Conservation (phyloP, 768 basidiomycete species). For the Naematelia aurantialba region DNA sequence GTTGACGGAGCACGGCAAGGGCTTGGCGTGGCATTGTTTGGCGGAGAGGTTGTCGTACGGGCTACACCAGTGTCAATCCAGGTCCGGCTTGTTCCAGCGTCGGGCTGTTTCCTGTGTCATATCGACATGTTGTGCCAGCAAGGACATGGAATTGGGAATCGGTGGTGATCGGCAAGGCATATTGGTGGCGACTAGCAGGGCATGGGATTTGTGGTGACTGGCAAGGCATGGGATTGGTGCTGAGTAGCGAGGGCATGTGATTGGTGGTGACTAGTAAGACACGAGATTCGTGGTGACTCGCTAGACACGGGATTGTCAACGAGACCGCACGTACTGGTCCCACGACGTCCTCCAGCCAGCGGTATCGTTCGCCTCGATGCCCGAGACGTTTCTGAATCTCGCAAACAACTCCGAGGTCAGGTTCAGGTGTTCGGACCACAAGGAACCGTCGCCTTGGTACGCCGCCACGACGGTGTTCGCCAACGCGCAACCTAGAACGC, state of each 20-base stretch:
- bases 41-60: constrained; percentile 38
- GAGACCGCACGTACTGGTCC: constrained; percentile 28
- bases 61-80: constrained; percentile 8
- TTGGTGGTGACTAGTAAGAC: no score
- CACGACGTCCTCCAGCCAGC: constrained; percentile 33
- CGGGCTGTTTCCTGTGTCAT: no score
- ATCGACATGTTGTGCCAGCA: no score
- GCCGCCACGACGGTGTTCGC: constrained; percentile 11
- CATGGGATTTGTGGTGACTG: no score
- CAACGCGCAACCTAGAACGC: constrained; percentile 16
- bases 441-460: constrained; percentile 8
- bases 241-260: neutral
- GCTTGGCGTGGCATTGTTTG: constrained; percentile 35
- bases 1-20: constrained; percentile 34
- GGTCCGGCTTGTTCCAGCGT: no score
- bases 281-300: no score
- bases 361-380: constrained; percentile 27
- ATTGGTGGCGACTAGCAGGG: no score
- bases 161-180: no score
- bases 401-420: constrained; percentile 10
- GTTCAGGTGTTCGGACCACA: constrained; percentile 28
- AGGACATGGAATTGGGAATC: no score
- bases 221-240: no score
- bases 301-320: neutral
- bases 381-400: constrained; percentile 31